Evolutionary conservation across 1,284 basidiomycete genomes (phyloP), one percentile per base, ranked within the genome.

Genomic region (Sanghuangporus baumii): DNA sequence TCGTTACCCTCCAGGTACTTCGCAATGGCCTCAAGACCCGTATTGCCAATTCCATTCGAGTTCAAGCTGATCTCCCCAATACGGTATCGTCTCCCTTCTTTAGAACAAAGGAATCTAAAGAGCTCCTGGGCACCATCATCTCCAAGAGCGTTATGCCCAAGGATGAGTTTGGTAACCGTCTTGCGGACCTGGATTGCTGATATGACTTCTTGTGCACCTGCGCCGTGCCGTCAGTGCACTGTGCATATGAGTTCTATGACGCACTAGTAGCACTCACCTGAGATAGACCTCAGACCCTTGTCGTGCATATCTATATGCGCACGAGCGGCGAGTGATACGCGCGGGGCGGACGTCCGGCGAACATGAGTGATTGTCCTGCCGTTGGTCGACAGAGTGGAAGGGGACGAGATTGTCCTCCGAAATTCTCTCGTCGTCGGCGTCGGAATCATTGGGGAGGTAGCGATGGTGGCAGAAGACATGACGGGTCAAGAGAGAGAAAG

Each of bases 31-130:
- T 74, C 70, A 23, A 89, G 74, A 0, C 85, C 85, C 51, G 70
- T 69, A 68, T 86, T 80, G 18, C 84, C 80, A 60, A 89, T 81
- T 1, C 69, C 66, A 67, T 84, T 86, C 9, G 76, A 74, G 62
- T 84, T 86, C 61, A 89, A 71, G 66, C 75, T 78, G 50, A 89
- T 84, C 65, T 86, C 81, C 1, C 73, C 69, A 62, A 89, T 76
- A 57, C 71, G 73, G 69, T 85, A 76, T 60, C 73, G 75, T 55
- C 74, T 73, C 7, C 83, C 85, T 20, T 74, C 66, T 14, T 73
- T 66, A 4, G 85, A 84, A 38, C 74, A 72, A 7, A 89, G 77
- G 67, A 81, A 88, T 36, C 74, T 72, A 69, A 88, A 87, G 6
- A 89, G 71, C 8, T 75, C 72, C 34, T 76, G 74, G 66, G 81